Percentiles rank a stretch among this genome's conserved stretches.
phyloP scores from a whole-genome alignment of 805 yeast species.

The Grigorovia yakushimaensis region DNA sequence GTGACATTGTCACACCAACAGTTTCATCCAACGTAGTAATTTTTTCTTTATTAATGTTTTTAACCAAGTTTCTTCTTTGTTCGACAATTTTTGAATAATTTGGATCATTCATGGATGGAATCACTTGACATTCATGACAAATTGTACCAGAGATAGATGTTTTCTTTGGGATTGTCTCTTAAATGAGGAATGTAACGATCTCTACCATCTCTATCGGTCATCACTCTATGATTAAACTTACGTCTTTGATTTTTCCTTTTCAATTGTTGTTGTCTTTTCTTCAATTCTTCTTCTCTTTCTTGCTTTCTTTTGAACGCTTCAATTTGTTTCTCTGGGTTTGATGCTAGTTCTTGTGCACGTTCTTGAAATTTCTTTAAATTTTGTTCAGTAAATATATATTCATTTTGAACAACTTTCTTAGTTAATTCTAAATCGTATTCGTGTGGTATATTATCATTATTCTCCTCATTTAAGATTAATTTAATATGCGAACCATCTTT shows the following conservation, averaged over 20 bases:
- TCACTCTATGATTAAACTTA: constrained; percentile 28
- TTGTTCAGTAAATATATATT: constrained; percentile 81
- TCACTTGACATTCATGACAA: constrained; percentile 83
- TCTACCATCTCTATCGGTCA: constrained; percentile 32
- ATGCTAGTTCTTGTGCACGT: constrained; percentile 28
- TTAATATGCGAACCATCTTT: constrained; percentile 44
- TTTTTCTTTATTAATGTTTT: constrained; percentile 45
- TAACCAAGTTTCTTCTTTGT: constrained; percentile 40
- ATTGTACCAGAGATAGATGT: constrained; percentile 81
- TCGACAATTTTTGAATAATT: constrained; percentile 58
- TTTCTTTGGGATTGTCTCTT: constrained; percentile 77
- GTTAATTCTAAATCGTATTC: constrained; percentile 73
- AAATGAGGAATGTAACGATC: constrained; percentile 65
- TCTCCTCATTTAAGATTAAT: constrained; percentile 43
- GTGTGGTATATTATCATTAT: constrained; percentile 58
- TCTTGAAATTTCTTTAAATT: constrained; percentile 51
- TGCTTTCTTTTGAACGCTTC: constrained; percentile 27
- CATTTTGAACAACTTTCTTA: constrained; percentile 73
- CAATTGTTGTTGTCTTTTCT: constrained; percentile 31
- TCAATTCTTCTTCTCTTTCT: constrained; percentile 28
- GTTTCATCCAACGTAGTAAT: constrained; percentile 64
- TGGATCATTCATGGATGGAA: constrained; percentile 66
- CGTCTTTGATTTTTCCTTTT: constrained; percentile 30
- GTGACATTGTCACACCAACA: constrained; percentile 82
- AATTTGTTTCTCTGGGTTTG: constrained; percentile 31